phyloP scores from a whole-genome alignment of 23 red algal genomes.

The Gracilaria caudata region DNA sequence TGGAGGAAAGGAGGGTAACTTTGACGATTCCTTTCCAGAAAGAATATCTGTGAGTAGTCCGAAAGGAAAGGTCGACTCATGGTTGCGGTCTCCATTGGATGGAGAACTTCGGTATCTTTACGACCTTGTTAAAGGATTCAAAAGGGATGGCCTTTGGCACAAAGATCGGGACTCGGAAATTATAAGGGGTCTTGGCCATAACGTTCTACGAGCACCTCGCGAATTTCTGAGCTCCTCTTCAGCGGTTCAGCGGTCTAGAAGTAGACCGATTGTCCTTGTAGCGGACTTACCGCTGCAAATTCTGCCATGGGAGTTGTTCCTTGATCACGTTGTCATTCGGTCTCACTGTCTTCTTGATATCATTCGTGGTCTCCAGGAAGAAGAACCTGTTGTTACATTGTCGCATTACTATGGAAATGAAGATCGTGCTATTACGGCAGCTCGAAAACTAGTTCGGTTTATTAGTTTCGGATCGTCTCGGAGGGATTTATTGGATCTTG shows the following conservation, averaged over 20 bases:
- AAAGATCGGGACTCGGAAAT: conserved; percentile 72
- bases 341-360: conserved; percentile 79
- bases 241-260: conserved; percentile 43
- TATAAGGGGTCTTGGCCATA: conserved; percentile 47
- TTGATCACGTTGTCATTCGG: conserved; percentile 88
- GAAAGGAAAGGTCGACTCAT: conserved; percentile 33
- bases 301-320: conserved; percentile 83
- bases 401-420: conserved; percentile 30
- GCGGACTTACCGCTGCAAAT: conserved; percentile 64
- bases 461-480: conserved; percentile 64
- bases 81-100: conserved; percentile 50
- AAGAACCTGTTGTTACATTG: conserved; percentile 7
- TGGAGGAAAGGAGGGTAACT: conserved; percentile 67
- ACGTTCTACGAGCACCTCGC: conserved; percentile 61
- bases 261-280: conserved; percentile 75
- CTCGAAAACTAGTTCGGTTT: conserved; percentile 53
- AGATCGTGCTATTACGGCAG: conserved; percentile 32
- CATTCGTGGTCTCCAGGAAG: conserved; percentile 72
- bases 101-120: conserved; percentile 70
- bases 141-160: conserved; percentile 68
- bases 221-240: conserved; percentile 42
- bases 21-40: neutral
- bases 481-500: conserved; percentile 56
- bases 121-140: conserved; percentile 60
- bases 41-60: neutral